A percentile compares a stretch with the other conserved stretches of the same genome.
Evolutionary conservation across 176 grass and related monocot species (phyloP).

Genomic region (Dendrocalamus sinicus): DNA sequence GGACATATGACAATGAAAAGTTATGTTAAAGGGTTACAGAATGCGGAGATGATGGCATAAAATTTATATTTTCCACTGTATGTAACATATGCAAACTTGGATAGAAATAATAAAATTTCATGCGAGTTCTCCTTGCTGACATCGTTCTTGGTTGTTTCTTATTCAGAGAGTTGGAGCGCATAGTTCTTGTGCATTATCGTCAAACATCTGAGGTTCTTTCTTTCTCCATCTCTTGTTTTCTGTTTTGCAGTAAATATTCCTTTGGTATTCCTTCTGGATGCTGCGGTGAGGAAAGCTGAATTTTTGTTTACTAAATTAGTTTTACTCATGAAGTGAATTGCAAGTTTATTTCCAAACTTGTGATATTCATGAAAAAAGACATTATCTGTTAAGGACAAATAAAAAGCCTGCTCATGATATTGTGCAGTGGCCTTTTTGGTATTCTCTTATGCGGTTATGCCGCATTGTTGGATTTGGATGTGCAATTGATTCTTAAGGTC

Average conservation of each 20-base stretch:
- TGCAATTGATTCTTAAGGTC: neutral
- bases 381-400: conserved; percentile 11
- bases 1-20: conserved; percentile 16
- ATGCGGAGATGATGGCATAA: conserved; percentile 17
- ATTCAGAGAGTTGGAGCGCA: conserved; percentile 86
- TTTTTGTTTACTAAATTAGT: neutral
- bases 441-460: neutral
- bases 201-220: conserved; percentile 75
- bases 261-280: conserved; percentile 5
- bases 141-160: conserved; percentile 59
- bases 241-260: conserved; percentile 35
- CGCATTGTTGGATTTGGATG: neutral
- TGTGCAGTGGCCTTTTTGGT: neutral
- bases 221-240: conserved; percentile 33
- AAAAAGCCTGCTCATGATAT: conserved; percentile 15
- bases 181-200: conserved; percentile 98
- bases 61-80: conserved; percentile 26
- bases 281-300: neutral
- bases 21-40: conserved; percentile 21
- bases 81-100: conserved; percentile 28
- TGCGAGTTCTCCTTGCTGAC: conserved; percentile 32
- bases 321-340: neutral
- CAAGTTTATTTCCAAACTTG: neutral
- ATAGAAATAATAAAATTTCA: conserved; percentile 21
- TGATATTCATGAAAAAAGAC: conserved; percentile 1